Conservation (phyloP, 441 rosid species). For the Gossypium laxum region DNA sequence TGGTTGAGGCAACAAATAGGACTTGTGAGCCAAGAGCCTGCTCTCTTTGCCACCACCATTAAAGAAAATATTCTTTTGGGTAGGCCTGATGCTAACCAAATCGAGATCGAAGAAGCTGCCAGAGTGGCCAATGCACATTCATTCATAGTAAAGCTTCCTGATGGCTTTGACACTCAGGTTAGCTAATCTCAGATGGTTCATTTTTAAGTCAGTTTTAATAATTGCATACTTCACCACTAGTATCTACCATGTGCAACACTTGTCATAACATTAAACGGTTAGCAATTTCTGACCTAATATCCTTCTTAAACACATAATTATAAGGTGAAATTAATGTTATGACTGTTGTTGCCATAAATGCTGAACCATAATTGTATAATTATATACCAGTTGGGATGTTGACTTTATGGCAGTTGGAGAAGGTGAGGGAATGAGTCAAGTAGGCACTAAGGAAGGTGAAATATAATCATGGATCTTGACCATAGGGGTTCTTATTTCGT, state of each 20-base stretch:
- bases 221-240: neutral
- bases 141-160: conserved; percentile 83
- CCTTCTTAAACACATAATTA: conserved; percentile 1
- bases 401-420: conserved; percentile 31
- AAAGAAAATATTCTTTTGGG: conserved; percentile 89
- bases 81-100: conserved; percentile 72
- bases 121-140: conserved; percentile 99
- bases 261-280: neutral
- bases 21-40: conserved; percentile 97
- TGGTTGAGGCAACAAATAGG: conserved; percentile 97
- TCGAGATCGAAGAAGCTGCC: conserved; percentile 90
- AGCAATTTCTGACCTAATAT: neutral
- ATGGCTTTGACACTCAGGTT: conserved; percentile 96
- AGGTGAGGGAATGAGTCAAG: conserved; percentile 30
- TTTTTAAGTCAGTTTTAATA: neutral
- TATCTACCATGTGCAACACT: neutral
- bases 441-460: conserved; percentile 28
- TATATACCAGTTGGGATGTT: conserved; percentile 12
- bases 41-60: conserved; percentile 85
- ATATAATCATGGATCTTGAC: conserved; percentile 40
- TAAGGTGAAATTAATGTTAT: neutral
- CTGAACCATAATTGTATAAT: conserved; percentile 4
- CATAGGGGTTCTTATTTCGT: conserved; percentile 19
- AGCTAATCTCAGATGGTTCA: neutral
- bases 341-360: neutral